Evolutionary conservation across 2,329 filamentous ascomycete genomes (phyloP).

Genomic region (Zymoseptoria crescenta): DNA sequence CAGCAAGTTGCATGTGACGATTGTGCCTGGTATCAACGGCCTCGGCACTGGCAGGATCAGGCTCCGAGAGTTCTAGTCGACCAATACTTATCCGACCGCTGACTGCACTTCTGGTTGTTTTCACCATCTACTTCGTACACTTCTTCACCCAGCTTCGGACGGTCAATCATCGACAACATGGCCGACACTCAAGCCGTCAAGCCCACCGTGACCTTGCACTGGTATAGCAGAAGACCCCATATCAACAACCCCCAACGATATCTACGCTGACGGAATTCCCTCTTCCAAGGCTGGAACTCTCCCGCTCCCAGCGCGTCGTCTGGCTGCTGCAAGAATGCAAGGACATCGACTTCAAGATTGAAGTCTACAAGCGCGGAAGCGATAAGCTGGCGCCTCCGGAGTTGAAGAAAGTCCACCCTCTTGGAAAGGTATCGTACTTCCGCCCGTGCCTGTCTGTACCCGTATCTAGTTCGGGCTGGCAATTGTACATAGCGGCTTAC

Average conservation of each 20-base stretch:
- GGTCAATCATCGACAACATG: constrained; percentile 8
- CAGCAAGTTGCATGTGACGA: too few relatives aligned
- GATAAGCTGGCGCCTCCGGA: constrained; percentile 66
- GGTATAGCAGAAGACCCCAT: constrained; percentile 36
- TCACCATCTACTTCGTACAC: too few relatives aligned
- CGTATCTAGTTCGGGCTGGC: too few relatives aligned
- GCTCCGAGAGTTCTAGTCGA: too few relatives aligned
- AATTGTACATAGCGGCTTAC: background rate
- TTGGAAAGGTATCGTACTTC: constrained; percentile 54
- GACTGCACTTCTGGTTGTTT: too few relatives aligned
- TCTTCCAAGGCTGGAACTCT: constrained; percentile 64
- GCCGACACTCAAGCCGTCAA: constrained; percentile 18
- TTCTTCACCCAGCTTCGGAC: too few relatives aligned
- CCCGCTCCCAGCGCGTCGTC: constrained; percentile 72
- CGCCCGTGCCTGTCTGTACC: background rate
- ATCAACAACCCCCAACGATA: background rate
- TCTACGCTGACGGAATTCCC: background rate
- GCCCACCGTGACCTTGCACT: constrained; percentile 56
- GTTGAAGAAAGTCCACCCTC: constrained; percentile 68
- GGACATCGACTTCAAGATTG: constrained; percentile 64
- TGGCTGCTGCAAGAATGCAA: constrained; percentile 82
- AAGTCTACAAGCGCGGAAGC: constrained; percentile 63
- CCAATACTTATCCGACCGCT: too few relatives aligned
- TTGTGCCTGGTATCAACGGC: too few relatives aligned
- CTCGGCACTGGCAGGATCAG: too few relatives aligned